A percentile compares a stretch with the other conserved stretches of the same genome.
Conservation (phyloP, 352 stramenopile species). For the Nothophytophthora sp. region DNA sequence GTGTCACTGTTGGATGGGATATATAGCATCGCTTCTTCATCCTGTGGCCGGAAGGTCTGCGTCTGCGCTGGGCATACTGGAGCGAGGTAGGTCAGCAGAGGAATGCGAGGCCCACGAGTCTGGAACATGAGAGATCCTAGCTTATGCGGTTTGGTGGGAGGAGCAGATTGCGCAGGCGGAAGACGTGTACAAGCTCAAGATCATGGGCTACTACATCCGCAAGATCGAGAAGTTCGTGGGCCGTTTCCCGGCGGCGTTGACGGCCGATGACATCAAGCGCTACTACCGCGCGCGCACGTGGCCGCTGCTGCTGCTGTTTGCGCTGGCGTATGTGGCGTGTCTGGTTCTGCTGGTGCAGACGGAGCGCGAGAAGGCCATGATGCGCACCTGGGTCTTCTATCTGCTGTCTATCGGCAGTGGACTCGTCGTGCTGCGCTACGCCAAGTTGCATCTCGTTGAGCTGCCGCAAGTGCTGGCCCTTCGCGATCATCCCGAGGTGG, state of each 20-base stretch:
- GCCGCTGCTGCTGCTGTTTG: constrained; percentile 51
- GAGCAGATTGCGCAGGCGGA: constrained; percentile 68
- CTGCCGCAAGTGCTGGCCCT: constrained; percentile 68
- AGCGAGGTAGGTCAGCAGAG: constrained; percentile 56
- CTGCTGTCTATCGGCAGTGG: constrained; percentile 58
- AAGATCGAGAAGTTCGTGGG: constrained; percentile 80
- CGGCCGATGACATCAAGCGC: constrained; percentile 40
- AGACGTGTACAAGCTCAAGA: constrained; percentile 77
- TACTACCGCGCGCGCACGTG: constrained; percentile 54
- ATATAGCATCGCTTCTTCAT: constrained; percentile 65
- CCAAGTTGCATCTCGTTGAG: constrained; percentile 74
- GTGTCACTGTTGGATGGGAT: too few relatives aligned
- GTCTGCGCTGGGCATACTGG: constrained; percentile 75
- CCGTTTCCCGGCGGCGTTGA: constrained; percentile 50
- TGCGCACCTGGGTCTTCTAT: constrained; percentile 59
- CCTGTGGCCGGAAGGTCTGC: constrained; percentile 72
- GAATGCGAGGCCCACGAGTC: not conserved
- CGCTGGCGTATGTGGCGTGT: constrained; percentile 33
- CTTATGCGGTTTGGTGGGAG: not conserved
- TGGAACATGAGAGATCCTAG: not conserved
- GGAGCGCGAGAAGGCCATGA: constrained; percentile 29
- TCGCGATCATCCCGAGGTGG: constrained; percentile 62
- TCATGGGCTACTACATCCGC: constrained; percentile 83
- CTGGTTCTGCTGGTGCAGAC: constrained; percentile 43
- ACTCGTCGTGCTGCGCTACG: constrained; percentile 65